Evolutionary conservation across 192 early-diverging fungal genomes (phyloP), one percentile per base, ranked within the genome.

Genomic region (Coemansia sp.): DNA sequence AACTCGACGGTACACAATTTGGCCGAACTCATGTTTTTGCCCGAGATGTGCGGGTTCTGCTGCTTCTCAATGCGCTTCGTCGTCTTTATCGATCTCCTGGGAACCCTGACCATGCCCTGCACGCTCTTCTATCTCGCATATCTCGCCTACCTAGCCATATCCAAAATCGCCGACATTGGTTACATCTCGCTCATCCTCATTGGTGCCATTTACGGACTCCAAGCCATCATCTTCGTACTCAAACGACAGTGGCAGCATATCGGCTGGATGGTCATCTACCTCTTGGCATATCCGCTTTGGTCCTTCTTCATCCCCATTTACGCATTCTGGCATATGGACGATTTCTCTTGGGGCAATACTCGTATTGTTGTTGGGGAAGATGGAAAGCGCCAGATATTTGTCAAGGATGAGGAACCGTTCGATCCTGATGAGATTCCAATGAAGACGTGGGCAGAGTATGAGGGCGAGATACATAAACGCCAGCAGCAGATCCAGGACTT

Each of bases 251-350:
- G 92, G 91, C 91, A 94, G 76, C 92, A 93, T 64, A 92, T 98
- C 71, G 92, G 92, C 15, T 98, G 97, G 97, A 97, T 99, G 96
- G 89, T 99, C 62, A 92, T 98, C 47, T 95, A 93, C 62, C 92
- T 98, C 51, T 66, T 97, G 39, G 94, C 97, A 6, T 89, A 96
- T 70, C 96, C 96, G 1, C 87, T 97, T n/a, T 98, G 96, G 69
- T 89, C 90, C 11, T 91, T 94, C 73, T 91, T 89, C 56, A 88
- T 94, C 51, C 93, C 92, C 20, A 69, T 95, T 32, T 99, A 99
- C 69, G 87, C 98, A 6, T 99, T 98, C 89, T 99, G 98, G 98
- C 96, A 98, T 86, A 96, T 98, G 85, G 98, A 99, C 78, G 96
- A 99, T 77, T 99, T 99, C 67, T 96, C 94, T 25, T 99, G 98